Evolutionary conservation across 352 stramenopile species (phyloP).

Genomic region (Halophytophthora batemanensis): DNA sequence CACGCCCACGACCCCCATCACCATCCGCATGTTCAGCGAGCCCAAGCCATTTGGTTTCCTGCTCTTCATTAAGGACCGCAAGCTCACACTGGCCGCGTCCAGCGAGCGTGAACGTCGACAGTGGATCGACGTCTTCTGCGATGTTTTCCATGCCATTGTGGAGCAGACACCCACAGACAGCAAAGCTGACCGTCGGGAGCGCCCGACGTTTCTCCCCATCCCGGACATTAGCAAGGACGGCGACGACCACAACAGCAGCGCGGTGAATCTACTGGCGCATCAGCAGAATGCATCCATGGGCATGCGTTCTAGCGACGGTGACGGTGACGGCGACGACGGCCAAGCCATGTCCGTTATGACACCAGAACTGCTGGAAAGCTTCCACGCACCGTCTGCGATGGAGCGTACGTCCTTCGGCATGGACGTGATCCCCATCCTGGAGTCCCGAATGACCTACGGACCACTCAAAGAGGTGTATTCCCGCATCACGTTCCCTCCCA

Average conservation of each 20-base stretch:
- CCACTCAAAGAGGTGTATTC: slow-evolving; percentile 76
- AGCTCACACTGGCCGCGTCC: slow-evolving; percentile 70
- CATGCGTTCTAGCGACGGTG: slow-evolving; percentile 4
- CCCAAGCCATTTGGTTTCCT: slow-evolving; percentile 73
- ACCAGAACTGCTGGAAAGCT: slow-evolving; percentile 24
- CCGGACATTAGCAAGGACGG: slow-evolving; percentile 40
- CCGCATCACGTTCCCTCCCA: slow-evolving; percentile 73
- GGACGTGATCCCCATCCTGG: slow-evolving; percentile 55
- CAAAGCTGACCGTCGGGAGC: slow-evolving; percentile 54
- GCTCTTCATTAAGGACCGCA: slow-evolving; percentile 78
- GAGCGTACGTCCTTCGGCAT: slow-evolving; percentile 33
- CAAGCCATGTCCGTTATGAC: slow-evolving; percentile 19
- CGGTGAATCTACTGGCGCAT: slow-evolving; percentile 22
- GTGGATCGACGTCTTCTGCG: slow-evolving; percentile 80
- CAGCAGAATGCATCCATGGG: slow-evolving; percentile 11
- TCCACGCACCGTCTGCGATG: slow-evolving; percentile 10
- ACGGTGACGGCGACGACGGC: background rate
- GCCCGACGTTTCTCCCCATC: slow-evolving; percentile 69
- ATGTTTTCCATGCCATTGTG: slow-evolving; percentile 73
- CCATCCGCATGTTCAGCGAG: slow-evolving; percentile 62
- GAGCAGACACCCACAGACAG: slow-evolving; percentile 47
- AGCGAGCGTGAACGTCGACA: slow-evolving; percentile 65
- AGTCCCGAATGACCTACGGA: slow-evolving; percentile 62
- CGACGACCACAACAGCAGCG: slow-evolving; percentile 20
- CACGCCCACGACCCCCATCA: slow-evolving; percentile 61